Conservation (phyloP, 805 yeast species). For the Teunomyces panamensis region DNA sequence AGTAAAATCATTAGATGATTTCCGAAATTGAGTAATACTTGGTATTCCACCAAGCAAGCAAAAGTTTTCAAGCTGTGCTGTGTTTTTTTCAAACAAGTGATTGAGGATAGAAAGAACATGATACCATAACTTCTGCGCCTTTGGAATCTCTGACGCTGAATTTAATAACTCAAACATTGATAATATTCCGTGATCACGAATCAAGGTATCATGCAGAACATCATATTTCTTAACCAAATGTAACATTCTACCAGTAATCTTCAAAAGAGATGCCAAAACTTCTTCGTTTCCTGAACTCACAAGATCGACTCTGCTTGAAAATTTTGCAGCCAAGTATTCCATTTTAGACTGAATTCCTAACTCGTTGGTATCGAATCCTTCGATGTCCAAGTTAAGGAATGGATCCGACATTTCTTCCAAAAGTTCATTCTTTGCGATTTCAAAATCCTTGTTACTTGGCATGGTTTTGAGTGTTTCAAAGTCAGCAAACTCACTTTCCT, state of each 20-base stretch:
- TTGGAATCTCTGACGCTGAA: conserved; percentile 30
- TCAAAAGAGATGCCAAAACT: conserved; percentile 25
- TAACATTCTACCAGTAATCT: conserved; percentile 36
- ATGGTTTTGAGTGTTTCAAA: background rate
- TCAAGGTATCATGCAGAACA: conserved; percentile 34
- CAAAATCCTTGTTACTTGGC: background rate
- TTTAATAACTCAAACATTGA: conserved; percentile 39
- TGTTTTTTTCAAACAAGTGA: conserved; percentile 27
- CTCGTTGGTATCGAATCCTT: conserved; percentile 40
- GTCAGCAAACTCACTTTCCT: conserved; percentile 15
- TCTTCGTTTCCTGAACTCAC: conserved; percentile 31
- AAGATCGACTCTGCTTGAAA: conserved; percentile 29
- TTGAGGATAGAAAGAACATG: conserved; percentile 35
- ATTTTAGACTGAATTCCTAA: conserved; percentile 39
- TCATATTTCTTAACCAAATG: conserved; percentile 39
- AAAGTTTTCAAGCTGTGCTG: conserved; percentile 37
- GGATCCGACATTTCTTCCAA: conserved; percentile 33
- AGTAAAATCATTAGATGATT: conserved; percentile 24
- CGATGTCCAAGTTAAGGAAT: conserved; percentile 35
- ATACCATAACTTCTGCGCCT: conserved; percentile 34
- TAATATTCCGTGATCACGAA: conserved; percentile 42
- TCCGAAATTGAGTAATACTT: conserved; percentile 34
- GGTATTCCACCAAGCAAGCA: conserved; percentile 46
- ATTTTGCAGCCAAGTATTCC: conserved; percentile 33
- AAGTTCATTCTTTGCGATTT: background rate